Conservation (phyloP, 257 asterid species). For the Przewalskia tangutica region DNA sequence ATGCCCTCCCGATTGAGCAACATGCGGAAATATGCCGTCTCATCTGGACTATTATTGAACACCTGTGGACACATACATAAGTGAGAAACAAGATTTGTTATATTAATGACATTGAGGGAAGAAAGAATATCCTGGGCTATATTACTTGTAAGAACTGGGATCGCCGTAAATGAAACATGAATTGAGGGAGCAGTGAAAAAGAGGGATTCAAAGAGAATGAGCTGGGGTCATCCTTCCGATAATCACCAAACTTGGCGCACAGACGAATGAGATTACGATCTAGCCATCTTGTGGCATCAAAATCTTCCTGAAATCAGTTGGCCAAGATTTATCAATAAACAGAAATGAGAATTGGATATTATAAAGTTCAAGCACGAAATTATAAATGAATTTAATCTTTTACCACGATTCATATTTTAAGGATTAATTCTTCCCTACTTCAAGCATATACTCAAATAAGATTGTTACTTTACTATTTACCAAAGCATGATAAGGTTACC, state of each 20-base stretch:
- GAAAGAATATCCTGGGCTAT: background rate
- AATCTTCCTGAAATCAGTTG: slow-evolving; percentile 60
- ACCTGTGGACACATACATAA: slow-evolving; percentile 37
- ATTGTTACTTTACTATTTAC: background rate
- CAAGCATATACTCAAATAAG: background rate
- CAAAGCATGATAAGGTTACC: background rate
- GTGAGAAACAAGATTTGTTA: background rate
- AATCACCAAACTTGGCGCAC: slow-evolving; percentile 94
- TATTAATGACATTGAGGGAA: background rate
- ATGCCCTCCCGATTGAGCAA: slow-evolving; percentile 83
- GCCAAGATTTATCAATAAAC: background rate
- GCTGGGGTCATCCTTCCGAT: slow-evolving; percentile 87
- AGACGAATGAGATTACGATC: slow-evolving; percentile 91
- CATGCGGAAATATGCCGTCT: slow-evolving; percentile 95
- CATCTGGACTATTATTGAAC: slow-evolving; percentile 96
- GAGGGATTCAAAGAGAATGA: slow-evolving; percentile 74
- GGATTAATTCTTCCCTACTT: background rate
- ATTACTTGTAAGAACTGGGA: slow-evolving; percentile 94
- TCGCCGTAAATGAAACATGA: slow-evolving; percentile 91
- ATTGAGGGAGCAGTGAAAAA: slow-evolving; percentile 90
- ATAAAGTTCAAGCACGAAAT: background rate
- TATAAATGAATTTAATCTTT: background rate
- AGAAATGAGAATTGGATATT: background rate
- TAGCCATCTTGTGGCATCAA: slow-evolving; percentile 92
- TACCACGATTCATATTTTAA: background rate